These are phyloP conservation scores for Salpingoeca rosetta DNA, from an alignment of 78 protist genomes.

Conservation along the genomic window DNA sequence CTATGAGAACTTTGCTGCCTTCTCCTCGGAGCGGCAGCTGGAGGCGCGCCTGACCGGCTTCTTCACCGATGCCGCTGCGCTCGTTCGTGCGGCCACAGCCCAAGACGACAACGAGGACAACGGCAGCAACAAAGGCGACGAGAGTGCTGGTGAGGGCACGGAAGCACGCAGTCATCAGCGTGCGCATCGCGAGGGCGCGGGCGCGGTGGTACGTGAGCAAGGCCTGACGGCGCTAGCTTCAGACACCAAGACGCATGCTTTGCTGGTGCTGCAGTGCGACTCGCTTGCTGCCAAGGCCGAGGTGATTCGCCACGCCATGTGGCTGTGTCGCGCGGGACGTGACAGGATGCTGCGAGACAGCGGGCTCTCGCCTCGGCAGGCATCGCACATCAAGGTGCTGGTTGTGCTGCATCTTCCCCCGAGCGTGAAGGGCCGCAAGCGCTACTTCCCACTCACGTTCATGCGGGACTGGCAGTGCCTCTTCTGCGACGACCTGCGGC, in stretches of 20 bases:
- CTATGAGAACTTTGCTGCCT: no score
- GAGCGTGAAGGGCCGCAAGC: neutral
- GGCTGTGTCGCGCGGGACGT: neutral
- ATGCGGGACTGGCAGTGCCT: neutral
- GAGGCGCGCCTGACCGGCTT: neutral
- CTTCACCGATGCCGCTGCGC: neutral
- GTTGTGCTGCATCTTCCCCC: neutral
- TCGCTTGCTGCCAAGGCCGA: neutral
- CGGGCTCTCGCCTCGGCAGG: no score
- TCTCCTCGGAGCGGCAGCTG: no score
- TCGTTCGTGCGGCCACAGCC: no score
- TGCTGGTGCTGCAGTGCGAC: neutral
- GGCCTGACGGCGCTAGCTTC: no score
- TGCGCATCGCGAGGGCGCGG: no score
- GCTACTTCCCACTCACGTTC: neutral
- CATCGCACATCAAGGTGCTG: neutral
- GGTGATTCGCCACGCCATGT: neutral
- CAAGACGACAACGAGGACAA: no score
- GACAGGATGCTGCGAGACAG: no score
- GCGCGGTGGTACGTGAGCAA: no score
- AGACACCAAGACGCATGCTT: neutral
- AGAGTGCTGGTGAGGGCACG: no score
- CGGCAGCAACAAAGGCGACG: no score
- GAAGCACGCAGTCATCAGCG: no score
- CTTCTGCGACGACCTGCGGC: neutral